Evolutionary conservation across 2,329 filamentous ascomycete species (phyloP).

Genomic region (Aspergillus jensenii): DNA sequence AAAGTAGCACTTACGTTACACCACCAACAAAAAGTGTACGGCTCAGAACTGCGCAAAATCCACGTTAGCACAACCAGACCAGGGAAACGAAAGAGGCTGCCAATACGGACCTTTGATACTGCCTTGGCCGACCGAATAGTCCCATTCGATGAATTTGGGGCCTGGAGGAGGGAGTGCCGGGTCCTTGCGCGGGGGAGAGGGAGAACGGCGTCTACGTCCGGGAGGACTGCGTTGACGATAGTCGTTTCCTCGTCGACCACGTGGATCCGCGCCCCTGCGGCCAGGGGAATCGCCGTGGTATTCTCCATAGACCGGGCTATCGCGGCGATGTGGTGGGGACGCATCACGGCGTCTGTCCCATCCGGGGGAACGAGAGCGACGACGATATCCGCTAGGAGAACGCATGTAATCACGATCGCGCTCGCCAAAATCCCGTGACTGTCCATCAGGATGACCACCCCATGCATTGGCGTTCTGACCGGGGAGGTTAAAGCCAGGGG

Average conservation of each 20-base stretch:
- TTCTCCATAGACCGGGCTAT: constrained; percentile 70
- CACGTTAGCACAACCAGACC: constrained; percentile 1
- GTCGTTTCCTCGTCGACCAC: constrained; percentile 54
- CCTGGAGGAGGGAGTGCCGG: constrained; percentile 46
- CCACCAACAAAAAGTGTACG: constrained; percentile 95
- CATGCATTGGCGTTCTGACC: constrained; percentile 35
- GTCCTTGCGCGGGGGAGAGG: constrained; percentile 50
- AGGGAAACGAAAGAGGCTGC: neutral
- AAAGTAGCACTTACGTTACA: constrained; percentile 68
- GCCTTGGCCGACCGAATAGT: constrained; percentile 69
- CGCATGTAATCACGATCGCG: constrained; percentile 63
- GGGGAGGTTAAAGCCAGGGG: constrained; percentile 32
- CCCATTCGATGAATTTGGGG: constrained; percentile 78
- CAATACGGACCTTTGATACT: constrained; percentile 67
- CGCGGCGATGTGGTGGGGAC: constrained; percentile 61
- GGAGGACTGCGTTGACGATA: constrained; percentile 88
- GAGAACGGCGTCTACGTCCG: constrained; percentile 65
- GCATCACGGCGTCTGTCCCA: constrained; percentile 68
- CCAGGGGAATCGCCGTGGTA: constrained; percentile 71
- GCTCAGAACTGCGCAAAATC: constrained; percentile 66
- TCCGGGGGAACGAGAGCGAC: constrained; percentile 77
- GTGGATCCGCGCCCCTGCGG: constrained; percentile 58
- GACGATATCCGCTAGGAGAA: constrained; percentile 64
- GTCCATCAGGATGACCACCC: constrained; percentile 37
- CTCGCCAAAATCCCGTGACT: constrained; percentile 51